Percentiles rank a stretch among this genome's conserved stretches.
Evolutionary conservation across 306 rosid species (phyloP).

Genomic region (Fragaria iinumae): DNA sequence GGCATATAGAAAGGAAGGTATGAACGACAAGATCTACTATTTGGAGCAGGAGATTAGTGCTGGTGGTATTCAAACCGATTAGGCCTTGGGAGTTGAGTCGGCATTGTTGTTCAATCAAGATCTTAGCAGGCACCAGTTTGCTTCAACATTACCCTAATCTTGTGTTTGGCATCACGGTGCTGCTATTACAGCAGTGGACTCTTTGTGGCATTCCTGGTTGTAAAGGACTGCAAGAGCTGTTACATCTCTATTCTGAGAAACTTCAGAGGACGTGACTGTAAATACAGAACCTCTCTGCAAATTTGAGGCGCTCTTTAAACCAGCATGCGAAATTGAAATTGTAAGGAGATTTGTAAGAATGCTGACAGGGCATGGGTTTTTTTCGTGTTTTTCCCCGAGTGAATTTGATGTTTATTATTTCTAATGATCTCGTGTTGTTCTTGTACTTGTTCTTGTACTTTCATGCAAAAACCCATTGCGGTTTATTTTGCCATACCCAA

Average conservation of each 20-base stretch:
- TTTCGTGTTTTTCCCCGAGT: background rate
- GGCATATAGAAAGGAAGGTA: constrained; percentile 82
- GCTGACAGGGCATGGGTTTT: background rate
- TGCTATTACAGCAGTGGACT: constrained; percentile 16
- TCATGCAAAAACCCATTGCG: background rate
- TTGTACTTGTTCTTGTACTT: background rate
- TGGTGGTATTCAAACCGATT: constrained; percentile 23
- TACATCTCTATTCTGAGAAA: background rate
- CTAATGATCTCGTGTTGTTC: background rate
- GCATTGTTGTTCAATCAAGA: constrained; percentile 24
- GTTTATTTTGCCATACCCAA: too few species aligned
- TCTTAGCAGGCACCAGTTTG: constrained; percentile 19
- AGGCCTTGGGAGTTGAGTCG: constrained; percentile 22
- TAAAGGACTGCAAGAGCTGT: constrained; percentile 9
- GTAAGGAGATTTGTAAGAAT: constrained; percentile 11
- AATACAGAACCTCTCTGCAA: constrained; percentile 6
- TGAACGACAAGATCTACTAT: constrained; percentile 83
- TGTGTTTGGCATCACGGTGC: background rate
- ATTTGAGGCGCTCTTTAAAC: constrained; percentile 14
- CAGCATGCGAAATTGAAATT: background rate
- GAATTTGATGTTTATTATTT: background rate
- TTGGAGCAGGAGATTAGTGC: constrained; percentile 62
- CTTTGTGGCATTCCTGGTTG: constrained; percentile 8
- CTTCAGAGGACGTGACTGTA: constrained; percentile 11
- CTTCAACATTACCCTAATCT: constrained; percentile 26